Base-by-base conservation (phyloP, 2,329 filamentous ascomycete species). In the Cercospora janseana region DNA sequence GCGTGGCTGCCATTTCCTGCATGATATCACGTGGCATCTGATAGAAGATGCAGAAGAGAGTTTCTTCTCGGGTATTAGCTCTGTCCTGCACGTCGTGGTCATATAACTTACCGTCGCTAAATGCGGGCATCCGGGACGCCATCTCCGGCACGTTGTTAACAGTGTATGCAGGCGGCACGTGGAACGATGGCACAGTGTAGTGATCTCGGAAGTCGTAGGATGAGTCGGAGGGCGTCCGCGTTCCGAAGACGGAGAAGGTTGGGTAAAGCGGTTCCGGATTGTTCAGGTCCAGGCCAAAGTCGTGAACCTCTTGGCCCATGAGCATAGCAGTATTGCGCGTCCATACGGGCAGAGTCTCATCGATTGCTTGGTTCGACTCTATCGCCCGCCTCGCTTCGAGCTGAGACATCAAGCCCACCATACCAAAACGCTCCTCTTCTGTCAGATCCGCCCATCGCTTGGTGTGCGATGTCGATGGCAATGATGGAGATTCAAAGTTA, bases 31-130 rank as follows among this genome's bases (percentile, higher is more conserved):
- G 73, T 10, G 82, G 81, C 70, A 81, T 79, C 55, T 80, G 82
- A 69, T 85, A 86, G 73, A 86, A 86, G 52, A 86, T 83, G 63
- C 81, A 82, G 64, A 86, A 83, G 4, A 86, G 72, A 0, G 83
- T 86, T 64, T 86, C 83, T 56, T 81, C 74, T 28, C 27, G n/a
- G n/a, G 9, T 31, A 27, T 61, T 45, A 58, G 57, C 13, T 29
- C 9, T 20, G 5, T 9, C 18, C 13, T 4, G 16, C 35, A 26
- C 13, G 32, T 5, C 9, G 20, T 21, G 8, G 26, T 7, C 18
- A 29, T 8, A 16, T 10, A 43, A 37, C 59, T 48, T 57, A 66
- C 64, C 64, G 45, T 70, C 67, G 26, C 64, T 66, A 51, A 70
- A 64, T 9, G 63, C 62, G 23, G 51, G 51, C 49, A 69, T 66